Evolutionary conservation across 2,329 filamentous ascomycete genomes (phyloP).

Genomic region (Pestalotiopsis sp.): DNA sequence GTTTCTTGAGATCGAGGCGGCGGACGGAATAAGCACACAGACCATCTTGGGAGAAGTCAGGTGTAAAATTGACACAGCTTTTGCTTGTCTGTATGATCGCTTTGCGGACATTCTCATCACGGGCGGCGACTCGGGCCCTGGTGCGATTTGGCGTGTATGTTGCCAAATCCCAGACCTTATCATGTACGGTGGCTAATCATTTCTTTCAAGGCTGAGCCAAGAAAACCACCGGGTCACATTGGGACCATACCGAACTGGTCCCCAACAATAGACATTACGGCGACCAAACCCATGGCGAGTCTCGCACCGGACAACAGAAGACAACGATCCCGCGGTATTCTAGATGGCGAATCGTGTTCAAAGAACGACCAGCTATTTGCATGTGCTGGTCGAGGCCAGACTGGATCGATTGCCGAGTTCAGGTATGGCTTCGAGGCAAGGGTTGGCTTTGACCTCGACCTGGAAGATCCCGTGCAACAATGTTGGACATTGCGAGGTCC

Average conservation of each 20-base stretch:
- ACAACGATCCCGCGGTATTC: constrained; percentile 32
- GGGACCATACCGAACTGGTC: constrained; percentile 69
- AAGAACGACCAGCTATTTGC: constrained; percentile 64
- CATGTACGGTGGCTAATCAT: constrained; percentile 12
- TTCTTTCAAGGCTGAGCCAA: constrained; percentile 51
- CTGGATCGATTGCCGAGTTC: constrained; percentile 69
- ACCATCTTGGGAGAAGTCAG: constrained; percentile 66
- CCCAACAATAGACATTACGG: constrained; percentile 57
- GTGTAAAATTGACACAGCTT: constrained; percentile 79
- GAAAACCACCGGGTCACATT: constrained; percentile 54
- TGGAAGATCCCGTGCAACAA: constrained; percentile 48
- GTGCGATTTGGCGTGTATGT: constrained; percentile 73
- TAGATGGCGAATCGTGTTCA: constrained; percentile 25
- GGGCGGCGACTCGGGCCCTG: constrained; percentile 77
- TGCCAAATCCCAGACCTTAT: background rate
- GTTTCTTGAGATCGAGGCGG: constrained; percentile 68
- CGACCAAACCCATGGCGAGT: constrained; percentile 27
- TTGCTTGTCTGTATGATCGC: constrained; percentile 72
- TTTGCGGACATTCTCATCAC: constrained; percentile 79
- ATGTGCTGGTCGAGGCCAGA: constrained; percentile 64
- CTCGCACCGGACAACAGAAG: constrained; percentile 47
- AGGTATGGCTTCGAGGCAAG: constrained; percentile 71
- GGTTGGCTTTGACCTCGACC: constrained; percentile 61
- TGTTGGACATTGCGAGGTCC: constrained; percentile 53
- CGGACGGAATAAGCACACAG: constrained; percentile 55